Conservation (phyloP, 306 rosid species). For the Hippophae rhamnoides region DNA sequence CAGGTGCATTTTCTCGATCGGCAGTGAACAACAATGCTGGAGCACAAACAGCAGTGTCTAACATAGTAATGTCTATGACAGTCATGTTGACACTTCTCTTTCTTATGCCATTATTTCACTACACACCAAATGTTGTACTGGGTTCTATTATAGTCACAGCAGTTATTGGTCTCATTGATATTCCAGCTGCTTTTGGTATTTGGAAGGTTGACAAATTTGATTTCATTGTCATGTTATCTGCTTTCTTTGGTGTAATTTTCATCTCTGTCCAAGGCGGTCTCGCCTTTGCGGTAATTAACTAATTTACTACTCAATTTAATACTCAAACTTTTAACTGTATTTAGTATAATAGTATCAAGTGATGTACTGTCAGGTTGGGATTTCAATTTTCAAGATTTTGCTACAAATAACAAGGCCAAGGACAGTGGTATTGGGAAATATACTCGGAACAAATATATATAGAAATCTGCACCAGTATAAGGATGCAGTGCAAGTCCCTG, state of each 20-base stretch:
- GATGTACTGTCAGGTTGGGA: slow-evolving; percentile 45
- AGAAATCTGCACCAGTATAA: slow-evolving; percentile 72
- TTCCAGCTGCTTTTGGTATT: slow-evolving; percentile 65
- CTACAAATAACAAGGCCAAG: slow-evolving; percentile 83
- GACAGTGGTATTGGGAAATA: slow-evolving; percentile 75
- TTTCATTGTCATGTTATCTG: slow-evolving; percentile 60
- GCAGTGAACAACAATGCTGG: slow-evolving; percentile 96
- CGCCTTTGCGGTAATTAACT: slow-evolving; percentile 67
- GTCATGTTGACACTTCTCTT: slow-evolving; percentile 89
- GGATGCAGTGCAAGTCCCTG: slow-evolving; percentile 56
- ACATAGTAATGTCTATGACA: slow-evolving; percentile 80
- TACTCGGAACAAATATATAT: slow-evolving; percentile 68
- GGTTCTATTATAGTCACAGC: slow-evolving; percentile 92
- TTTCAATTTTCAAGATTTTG: slow-evolving; percentile 68
- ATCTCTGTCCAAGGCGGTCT: slow-evolving; percentile 82
- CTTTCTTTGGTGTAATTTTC: slow-evolving; percentile 77
- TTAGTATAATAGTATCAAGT: background rate
- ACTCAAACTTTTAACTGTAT: background rate
- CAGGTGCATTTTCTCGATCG: slow-evolving; percentile 89
- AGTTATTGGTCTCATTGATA: slow-evolving; percentile 74
- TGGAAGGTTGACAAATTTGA: slow-evolving; percentile 89
- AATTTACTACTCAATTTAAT: background rate
- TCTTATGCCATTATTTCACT: slow-evolving; percentile 86
- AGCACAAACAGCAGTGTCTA: slow-evolving; percentile 76
- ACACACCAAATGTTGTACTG: slow-evolving; percentile 81